These are phyloP conservation scores for Kitagawia praeruptora DNA, from an alignment of 129 eudicot species.

Conservation along the genomic window DNA sequence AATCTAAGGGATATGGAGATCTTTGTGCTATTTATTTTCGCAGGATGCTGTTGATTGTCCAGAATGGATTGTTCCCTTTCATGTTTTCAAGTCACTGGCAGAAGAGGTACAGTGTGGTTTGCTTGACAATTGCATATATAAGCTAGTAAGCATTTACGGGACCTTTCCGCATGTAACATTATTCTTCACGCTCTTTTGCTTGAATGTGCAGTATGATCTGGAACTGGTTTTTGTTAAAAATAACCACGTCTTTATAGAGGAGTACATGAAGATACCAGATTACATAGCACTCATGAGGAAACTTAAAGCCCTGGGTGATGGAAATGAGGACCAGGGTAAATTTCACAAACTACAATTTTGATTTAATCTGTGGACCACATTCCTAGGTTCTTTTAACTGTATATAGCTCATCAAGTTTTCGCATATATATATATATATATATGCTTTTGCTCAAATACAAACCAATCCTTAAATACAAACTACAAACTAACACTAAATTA, in stretches of 20 bases:
- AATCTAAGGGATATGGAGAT: neutral
- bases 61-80: slow-evolving; percentile 95
- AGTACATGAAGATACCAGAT: slow-evolving; percentile 86
- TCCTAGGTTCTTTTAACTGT: neutral
- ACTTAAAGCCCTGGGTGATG: slow-evolving; percentile 97
- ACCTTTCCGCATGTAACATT: neutral
- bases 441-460: too few species aligned
- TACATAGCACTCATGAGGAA: slow-evolving; percentile 79
- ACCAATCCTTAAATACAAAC: too few species aligned
- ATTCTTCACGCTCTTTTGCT: neutral
- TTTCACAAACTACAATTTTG: neutral
- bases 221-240: slow-evolving; percentile 93
- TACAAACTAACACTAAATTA: too few species aligned
- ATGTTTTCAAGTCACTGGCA: slow-evolving; percentile 75
- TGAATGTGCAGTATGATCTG: slow-evolving; percentile 63
- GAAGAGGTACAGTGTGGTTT: slow-evolving; percentile 60
- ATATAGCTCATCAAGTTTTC: too few species aligned
- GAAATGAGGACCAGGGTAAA: slow-evolving; percentile 82
- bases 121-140: neutral
- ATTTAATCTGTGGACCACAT: too few species aligned
- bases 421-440: neutral
- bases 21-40: slow-evolving; percentile 1
- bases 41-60: slow-evolving; percentile 99
- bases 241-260: slow-evolving; percentile 73
- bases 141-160: neutral